These are phyloP conservation scores for Mortierella hygrophila DNA, from an alignment of 192 early-diverging fungal genomes.

Conservation along the genomic window DNA sequence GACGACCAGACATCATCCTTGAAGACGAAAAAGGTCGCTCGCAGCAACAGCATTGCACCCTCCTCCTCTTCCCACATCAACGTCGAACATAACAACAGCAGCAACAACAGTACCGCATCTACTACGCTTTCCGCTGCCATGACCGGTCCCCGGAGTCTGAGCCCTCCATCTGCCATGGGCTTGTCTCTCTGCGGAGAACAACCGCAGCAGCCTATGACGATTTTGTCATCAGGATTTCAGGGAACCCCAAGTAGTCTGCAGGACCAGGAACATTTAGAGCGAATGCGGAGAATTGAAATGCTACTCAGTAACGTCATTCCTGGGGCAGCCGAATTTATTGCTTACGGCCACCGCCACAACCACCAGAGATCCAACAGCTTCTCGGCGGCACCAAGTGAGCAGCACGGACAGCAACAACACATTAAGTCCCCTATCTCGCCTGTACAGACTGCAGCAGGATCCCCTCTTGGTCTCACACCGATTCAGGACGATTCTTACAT, in stretches of 20 bases:
- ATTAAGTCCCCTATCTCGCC: background rate
- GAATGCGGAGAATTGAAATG: conserved; percentile 36
- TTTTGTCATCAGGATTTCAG: background rate
- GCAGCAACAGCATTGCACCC: background rate
- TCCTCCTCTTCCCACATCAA: background rate
- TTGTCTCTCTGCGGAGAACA: background rate
- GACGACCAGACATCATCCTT: conserved; percentile 3
- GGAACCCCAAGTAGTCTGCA: background rate
- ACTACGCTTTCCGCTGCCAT: background rate
- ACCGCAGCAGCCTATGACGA: background rate
- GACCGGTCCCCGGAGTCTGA: background rate
- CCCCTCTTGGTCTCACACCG: background rate
- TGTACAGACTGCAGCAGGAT: background rate
- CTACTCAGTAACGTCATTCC: conserved; percentile 40
- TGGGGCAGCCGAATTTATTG: conserved; percentile 41
- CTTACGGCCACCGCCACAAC: background rate
- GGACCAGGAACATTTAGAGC: conserved; percentile 46
- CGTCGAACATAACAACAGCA: background rate
- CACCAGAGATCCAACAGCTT: background rate
- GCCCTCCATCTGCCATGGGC: background rate
- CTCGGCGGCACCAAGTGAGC: background rate
- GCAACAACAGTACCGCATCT: background rate
- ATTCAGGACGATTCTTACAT: conserved; percentile 1
- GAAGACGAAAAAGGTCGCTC: background rate
- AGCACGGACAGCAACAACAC: conserved; percentile 10